Conservation (phyloP, 2,329 filamentous ascomycete species). For the Trichophyton benhamiae region DNA sequence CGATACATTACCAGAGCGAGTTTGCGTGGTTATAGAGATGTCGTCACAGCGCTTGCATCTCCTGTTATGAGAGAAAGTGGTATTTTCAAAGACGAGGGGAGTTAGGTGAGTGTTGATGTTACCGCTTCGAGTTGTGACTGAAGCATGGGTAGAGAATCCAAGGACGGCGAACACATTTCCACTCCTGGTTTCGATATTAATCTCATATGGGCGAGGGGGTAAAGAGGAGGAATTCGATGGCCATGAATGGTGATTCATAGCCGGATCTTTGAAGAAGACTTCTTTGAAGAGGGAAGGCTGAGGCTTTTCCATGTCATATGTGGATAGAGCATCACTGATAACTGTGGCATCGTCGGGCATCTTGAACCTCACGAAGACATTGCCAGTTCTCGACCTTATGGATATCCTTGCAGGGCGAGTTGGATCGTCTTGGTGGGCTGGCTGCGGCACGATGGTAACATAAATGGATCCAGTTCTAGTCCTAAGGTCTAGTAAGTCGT, state of each 20-base stretch:
- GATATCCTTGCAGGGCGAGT: slow-evolving; percentile 20
- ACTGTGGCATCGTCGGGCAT: neutral
- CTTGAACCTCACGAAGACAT: slow-evolving; percentile 19
- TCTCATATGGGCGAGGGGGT: slow-evolving; percentile 17
- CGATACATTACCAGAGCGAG: slow-evolving; percentile 12
- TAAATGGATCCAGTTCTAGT: slow-evolving; percentile 22
- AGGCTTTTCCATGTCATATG: neutral
- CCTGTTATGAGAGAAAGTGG: neutral
- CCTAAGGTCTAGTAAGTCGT: slow-evolving; percentile 22
- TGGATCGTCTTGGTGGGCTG: slow-evolving; percentile 18
- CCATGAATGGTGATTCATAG: neutral
- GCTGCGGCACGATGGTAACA: slow-evolving; percentile 22
- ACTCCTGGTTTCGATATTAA: slow-evolving; percentile 19
- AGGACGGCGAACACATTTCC: slow-evolving; percentile 31
- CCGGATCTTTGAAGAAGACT: neutral
- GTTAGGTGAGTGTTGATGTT: slow-evolving; percentile 39
- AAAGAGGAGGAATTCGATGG: slow-evolving; percentile 2
- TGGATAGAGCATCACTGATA: neutral
- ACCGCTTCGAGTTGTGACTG: slow-evolving; percentile 37
- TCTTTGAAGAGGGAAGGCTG: neutral
- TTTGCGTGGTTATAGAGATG: slow-evolving; percentile 14
- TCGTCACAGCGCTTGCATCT: neutral
- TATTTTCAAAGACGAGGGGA: slow-evolving; percentile 23
- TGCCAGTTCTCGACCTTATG: slow-evolving; percentile 19
- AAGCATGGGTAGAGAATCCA: slow-evolving; percentile 37